Base-by-base conservation (phyloP, 371 early-diverging fungal genomes). In the Mortierella sp. region DNA sequence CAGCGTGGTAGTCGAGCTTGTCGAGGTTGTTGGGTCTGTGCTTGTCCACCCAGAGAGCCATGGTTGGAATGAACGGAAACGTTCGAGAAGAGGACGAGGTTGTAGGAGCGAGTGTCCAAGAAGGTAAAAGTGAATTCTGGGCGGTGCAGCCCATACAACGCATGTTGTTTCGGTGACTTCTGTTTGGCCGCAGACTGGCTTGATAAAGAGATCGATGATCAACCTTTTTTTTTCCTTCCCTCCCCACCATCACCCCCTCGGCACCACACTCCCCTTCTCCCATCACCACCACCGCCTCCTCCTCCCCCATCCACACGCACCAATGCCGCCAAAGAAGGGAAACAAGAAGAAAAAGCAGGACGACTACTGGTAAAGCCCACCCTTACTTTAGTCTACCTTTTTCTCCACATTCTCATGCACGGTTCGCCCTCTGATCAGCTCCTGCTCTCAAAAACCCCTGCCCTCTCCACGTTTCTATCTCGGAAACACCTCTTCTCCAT, bases 31-130 rank as follows among this genome's bases (percentile, higher is more conserved):
- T 85, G 34, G 99, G 99, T 48, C 94, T 86, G 81, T 99, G 92
- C 82, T 98, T 98, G 84, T 99, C 99, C 42, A 95, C 93, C 98
- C 98, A 99, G 43, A 99, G 87, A 72, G 91, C 89, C 91, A 90
- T 91, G 55, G 43, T 16, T 14, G 31, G 56, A 30, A 28, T 46
- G 45, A 49, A 16, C 26, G 50, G 19, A 41, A 43, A 10, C 10
- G 34, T 34, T 7, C 10, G 34, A 34, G 34, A 34, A 34, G 34
- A 34, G 13, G 28, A 30, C 3, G 10, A 18, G 26, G 51, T 3
- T 27, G 12, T 13, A 24, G 24, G 7, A 24, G 24, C 6, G 24
- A 19, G n/a, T 9, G 45, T 19, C 23, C 7, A 10, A 28, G 51
- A 6, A 50, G 23, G 38, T 19, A 41, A 43, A 34, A 27, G 38